Evolutionary conservation across 2,329 filamentous ascomycete species (phyloP).

Genomic region (Malbranchea cinnamomea): DNA sequence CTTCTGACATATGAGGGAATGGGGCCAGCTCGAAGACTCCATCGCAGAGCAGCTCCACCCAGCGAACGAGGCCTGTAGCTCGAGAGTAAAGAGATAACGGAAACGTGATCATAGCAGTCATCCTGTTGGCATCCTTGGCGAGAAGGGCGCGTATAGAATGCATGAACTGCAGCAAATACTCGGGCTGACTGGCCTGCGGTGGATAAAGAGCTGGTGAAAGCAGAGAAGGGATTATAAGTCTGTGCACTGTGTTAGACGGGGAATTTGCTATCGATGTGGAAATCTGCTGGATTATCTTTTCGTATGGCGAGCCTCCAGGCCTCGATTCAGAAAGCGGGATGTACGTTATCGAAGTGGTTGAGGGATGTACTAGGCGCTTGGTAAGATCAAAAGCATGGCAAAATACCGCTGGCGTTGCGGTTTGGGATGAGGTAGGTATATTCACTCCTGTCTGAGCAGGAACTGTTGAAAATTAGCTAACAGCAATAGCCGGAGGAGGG

Average conservation of each 20-base stretch:
- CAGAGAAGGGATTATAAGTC: slow-evolving; percentile 69
- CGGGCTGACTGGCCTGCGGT: slow-evolving; percentile 51
- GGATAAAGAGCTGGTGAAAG: slow-evolving; percentile 78
- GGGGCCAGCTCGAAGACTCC: slow-evolving; percentile 72
- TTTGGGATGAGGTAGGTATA: slow-evolving; percentile 16
- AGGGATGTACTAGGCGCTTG: slow-evolving; percentile 46
- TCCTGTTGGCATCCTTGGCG: slow-evolving; percentile 46
- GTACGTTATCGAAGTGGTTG: slow-evolving; percentile 38
- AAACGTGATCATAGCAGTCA: slow-evolving; percentile 62
- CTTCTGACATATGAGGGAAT: slow-evolving; percentile 40
- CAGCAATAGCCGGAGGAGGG: background rate
- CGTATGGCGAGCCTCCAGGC: slow-evolving; percentile 39
- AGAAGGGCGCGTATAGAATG: slow-evolving; percentile 64
- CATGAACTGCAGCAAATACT: slow-evolving; percentile 63
- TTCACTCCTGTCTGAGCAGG: slow-evolving; percentile 29
- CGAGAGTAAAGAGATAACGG: slow-evolving; percentile 70
- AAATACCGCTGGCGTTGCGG: slow-evolving; percentile 32
- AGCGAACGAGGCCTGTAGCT: slow-evolving; percentile 58
- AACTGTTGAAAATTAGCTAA: slow-evolving; percentile 12
- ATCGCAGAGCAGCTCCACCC: slow-evolving; percentile 74
- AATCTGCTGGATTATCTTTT: slow-evolving; percentile 46
- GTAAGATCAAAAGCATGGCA: slow-evolving; percentile 61
- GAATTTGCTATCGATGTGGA: slow-evolving; percentile 41
- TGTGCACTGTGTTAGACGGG: slow-evolving; percentile 51
- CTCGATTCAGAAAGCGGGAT: slow-evolving; percentile 30